Base-by-base conservation (phyloP, 306 rosid genomes). In the Acacia acuminata region DNA sequence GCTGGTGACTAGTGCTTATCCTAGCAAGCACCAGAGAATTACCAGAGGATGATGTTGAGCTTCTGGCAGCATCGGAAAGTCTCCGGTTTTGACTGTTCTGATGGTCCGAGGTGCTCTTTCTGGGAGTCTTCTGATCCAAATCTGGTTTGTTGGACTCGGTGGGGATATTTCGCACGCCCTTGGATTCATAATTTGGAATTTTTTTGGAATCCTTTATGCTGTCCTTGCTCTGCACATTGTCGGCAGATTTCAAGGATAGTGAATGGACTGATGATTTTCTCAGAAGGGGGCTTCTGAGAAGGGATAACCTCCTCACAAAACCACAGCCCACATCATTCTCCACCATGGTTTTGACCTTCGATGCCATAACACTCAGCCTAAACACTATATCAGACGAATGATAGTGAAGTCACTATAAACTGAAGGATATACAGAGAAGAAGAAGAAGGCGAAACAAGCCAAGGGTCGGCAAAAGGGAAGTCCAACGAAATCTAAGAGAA, bases 221-320 rank as follows among this genome's bases (percentile, higher is more conserved):
- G 15, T 63, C 81, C 45, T 80, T 75, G 48, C 38, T 89, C 24
- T 65, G 80, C 12, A 43, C 68, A 77, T 73, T 79, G 60, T 69
- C 83, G 86, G 64, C 66, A 43, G 73, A 4, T 53, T 79, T 90
- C 27, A 93, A 9, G 30, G 97, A 94, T 2, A 96, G 84, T 51
- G 97, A 96, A 85, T 91, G 91, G 51, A 94, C 94, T 55, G 93
- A 87, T 44, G 97, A 86, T 79, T 94, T 94, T 81, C 88, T 92
- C 3, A 84, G 84, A 90, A 83, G 89, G 20, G 85, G 71, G 83
- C 64, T 87, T 64, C 79, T 82, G 72, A 84, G 84, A 19, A 80
- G 89, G 82, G 94, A 90, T 77, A 96, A 77, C 73, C 87, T 90
- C 9, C 90, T 91, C 64, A 96, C 69, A 36, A 91, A 92, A 38